phyloP scores from a whole-genome alignment of 1,284 basidiomycete species.

The Trichosporon sp. region DNA sequence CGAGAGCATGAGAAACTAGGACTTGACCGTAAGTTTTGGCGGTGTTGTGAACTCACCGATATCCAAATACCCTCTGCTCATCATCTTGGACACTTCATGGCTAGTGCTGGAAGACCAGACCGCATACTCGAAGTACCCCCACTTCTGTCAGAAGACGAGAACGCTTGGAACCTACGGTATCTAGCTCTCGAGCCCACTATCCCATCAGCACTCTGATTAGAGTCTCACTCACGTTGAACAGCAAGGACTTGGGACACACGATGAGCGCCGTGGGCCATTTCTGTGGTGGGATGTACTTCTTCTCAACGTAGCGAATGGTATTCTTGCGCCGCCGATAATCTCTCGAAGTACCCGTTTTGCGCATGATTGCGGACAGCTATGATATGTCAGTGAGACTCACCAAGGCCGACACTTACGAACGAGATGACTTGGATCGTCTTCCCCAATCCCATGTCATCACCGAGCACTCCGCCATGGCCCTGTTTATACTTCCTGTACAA shows the following conservation, averaged over 20 bases:
- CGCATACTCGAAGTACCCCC: conserved; percentile 54
- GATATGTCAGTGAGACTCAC: no score
- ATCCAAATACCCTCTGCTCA: conserved; percentile 48
- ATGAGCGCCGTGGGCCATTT: conserved; percentile 54
- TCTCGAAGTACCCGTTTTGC: conserved; percentile 54
- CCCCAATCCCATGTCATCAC: conserved; percentile 62
- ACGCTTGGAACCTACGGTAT: conserved; percentile 44
- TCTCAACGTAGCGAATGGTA: conserved; percentile 29
- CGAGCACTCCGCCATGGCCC: conserved; percentile 57
- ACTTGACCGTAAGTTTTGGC: conserved; percentile 33
- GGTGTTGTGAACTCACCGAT: conserved; percentile 35
- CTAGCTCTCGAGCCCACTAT: conserved; percentile 59
- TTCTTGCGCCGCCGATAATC: conserved; percentile 50
- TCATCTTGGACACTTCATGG: conserved; percentile 28
- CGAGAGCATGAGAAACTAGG: conserved; percentile 45
- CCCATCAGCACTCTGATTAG: conserved; percentile 29
- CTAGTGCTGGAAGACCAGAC: conserved; percentile 34
- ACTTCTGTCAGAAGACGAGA: conserved; percentile 33
- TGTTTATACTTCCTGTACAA: conserved; percentile 57
- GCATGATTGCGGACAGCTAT: conserved; percentile 60
- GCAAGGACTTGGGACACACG: conserved; percentile 56
- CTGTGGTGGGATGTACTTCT: conserved; percentile 33
- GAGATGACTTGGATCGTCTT: conserved; percentile 55
- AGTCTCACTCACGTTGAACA: conserved; percentile 52
- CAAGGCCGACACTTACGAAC: conserved; percentile 40